Evolutionary conservation across 345 rosid genomes (phyloP), one percentile per base, ranked within the genome.

Genomic region (Alliaria petiolata): DNA sequence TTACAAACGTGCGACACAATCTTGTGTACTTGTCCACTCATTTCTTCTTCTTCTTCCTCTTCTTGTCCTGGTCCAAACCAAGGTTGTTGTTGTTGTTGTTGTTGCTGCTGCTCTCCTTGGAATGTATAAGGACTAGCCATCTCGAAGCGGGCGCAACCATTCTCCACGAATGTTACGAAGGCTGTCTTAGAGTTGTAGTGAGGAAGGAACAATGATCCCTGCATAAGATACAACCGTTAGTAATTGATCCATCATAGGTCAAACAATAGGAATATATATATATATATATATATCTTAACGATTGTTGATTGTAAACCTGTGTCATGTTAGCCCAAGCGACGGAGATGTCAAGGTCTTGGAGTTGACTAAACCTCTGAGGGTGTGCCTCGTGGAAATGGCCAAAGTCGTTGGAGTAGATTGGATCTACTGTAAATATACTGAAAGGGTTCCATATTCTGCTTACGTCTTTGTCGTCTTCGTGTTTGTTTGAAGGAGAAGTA

Each of bases 121-220:
- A 28, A 53, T 17, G 59, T 28, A 70, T 75, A 82, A 6, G 82
- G 92, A 68, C 84, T 70, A 51, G 81, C 88, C 88, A 86, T 86
- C 69, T 78, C 88, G 2, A 69, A 55, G 42, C 76, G 78, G 7
- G 82, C 87, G 3, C 77, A 45, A 56, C 92, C 92, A 30, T 79
- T 75, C 35, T 62, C 63, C 13, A 83, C 81, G 4, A 79, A 56
- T 17, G 55, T 4, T 16, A 79, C 70, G 38, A 82, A 25, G 0
- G 80, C 83, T 0, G 81, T 45, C 73, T 46, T 81, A 0, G 85
- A 75, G 46, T 85, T 84, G 64, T 28, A 81, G 19, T 79, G 84
- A 7, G 90, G 88, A 63, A 82, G 83, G 66, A 84, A 73, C 71
- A 82, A 33, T 0, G 83, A 61, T 26, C 85, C 82, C 88, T 78